phyloP scores from a whole-genome alignment of 257 asterid genomes.

The Echites panduratus region DNA sequence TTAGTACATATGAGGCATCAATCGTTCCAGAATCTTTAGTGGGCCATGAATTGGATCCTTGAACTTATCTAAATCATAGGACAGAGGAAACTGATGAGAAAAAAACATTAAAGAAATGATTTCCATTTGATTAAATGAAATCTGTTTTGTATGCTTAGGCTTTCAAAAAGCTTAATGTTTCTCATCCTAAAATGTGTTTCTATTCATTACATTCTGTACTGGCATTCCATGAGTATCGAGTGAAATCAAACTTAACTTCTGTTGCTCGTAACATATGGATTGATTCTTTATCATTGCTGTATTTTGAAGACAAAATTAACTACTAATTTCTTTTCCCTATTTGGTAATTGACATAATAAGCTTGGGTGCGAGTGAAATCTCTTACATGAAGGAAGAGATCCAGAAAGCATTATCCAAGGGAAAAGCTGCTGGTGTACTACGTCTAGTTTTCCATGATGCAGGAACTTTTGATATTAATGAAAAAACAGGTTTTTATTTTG shows the following conservation, averaged over 20 bases:
- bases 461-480: constrained; percentile 73
- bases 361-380: constrained; percentile 35
- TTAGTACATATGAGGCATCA: too few species aligned
- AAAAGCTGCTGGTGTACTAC: constrained; percentile 88
- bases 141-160: not conserved
- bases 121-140: too few species aligned
- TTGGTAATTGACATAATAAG: constrained; percentile 15
- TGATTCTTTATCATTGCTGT: not conserved
- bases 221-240: not conserved
- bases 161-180: not conserved
- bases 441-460: constrained; percentile 95
- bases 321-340: constrained; percentile 1
- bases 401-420: constrained; percentile 55
- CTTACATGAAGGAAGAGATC: constrained; percentile 58
- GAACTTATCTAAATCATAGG: too few species aligned
- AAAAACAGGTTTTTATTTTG: constrained; percentile 40
- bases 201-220: not conserved
- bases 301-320: constrained; percentile 3
- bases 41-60: too few species aligned
- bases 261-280: not conserved
- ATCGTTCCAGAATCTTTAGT: too few species aligned
- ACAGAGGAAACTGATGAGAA: too few species aligned
- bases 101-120: too few species aligned
- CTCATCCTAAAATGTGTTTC: not conserved
- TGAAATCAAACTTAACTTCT: not conserved